Evolutionary conservation across 2,329 filamentous ascomycete species (phyloP), one percentile per base, ranked within the genome.

Genomic region (Arthrobotrys sinensis): DNA sequence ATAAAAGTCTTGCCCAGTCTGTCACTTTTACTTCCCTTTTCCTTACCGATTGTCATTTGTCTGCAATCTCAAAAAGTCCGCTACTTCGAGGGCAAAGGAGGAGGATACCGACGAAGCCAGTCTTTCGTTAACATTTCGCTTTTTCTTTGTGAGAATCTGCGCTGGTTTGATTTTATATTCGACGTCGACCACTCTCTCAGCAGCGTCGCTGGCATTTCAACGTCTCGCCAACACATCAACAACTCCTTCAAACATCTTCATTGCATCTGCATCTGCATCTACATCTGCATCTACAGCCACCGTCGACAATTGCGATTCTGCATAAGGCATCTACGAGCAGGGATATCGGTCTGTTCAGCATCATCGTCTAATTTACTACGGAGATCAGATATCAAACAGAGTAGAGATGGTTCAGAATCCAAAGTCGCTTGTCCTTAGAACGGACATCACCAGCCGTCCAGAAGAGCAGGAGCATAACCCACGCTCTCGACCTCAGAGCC

Each of bases 91-190:
- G 52, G 52, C 46, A 28, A 34, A 38, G 57, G 62, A 65, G 60
- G 60, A 45, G 60, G 73, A 64, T 50, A 60, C 5, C 19, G 28
- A 71, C 60, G 73, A 77, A 71, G 66, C 66, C 73, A 77, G 73
- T 71, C 73, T 77, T 63, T 77, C 73, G 65, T 77, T 77, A 65
- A 70, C 38, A 63, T 77, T 77, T 70, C 66, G 73, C 73, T 77
- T 60, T 43, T 77, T 77, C 66, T 65, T 46, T 77, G 66, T 65
- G 66, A 57, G 50, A 66, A 66, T 66, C 52, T 24, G 55, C 72
- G 65, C 65, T 63, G 66, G 64, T 40, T 68, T 60, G 55, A 53
- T 71, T 65, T 75, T 62, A 28, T 50, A 52, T 70, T 50, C 53
- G 36, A 40, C 34, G 14, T 45, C 48, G 63, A 50, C 63, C 16